phyloP scores from a whole-genome alignment of 306 rosid species.

The Fragaria ananassa region DNA sequence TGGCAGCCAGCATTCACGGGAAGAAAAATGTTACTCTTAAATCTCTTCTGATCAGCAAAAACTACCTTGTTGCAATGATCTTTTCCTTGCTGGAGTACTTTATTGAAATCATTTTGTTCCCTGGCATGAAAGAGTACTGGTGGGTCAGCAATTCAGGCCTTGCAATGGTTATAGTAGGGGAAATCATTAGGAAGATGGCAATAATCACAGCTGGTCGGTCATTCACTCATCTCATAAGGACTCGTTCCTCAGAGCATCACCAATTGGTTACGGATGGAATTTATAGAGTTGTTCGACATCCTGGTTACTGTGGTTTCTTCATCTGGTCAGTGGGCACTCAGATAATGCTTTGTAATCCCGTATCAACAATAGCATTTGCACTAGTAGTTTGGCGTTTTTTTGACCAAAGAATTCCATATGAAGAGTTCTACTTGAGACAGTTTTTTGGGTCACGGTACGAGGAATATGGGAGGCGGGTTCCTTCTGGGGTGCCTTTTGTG shows the following conservation, averaged over 20 bases:
- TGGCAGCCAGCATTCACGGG: constrained; percentile 70
- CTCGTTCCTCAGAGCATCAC: constrained; percentile 51
- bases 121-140: constrained; percentile 70
- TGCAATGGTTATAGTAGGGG: constrained; percentile 61
- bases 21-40: constrained; percentile 48
- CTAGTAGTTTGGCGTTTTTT: constrained; percentile 71
- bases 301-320: constrained; percentile 77
- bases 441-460: constrained; percentile 64
- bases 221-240: constrained; percentile 77
- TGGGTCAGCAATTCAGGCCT: constrained; percentile 63
- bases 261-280: constrained; percentile 65
- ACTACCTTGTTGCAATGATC: constrained; percentile 65
- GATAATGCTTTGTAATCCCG: constrained; percentile 89
- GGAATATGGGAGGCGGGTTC: constrained; percentile 55
- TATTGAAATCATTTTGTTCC: constrained; percentile 50
- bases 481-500: constrained; percentile 82
- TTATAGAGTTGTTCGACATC: constrained; percentile 71
- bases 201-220: constrained; percentile 70
- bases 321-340: constrained; percentile 91
- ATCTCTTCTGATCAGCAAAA: constrained; percentile 73
- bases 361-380: constrained; percentile 61
- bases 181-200: constrained; percentile 62
- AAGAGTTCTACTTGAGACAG: constrained; percentile 69
- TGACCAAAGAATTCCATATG: constrained; percentile 57
- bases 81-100: constrained; percentile 67